phyloP scores from a whole-genome alignment of 2,329 filamentous ascomycete genomes.

The Aureobasidium melanogenum region DNA sequence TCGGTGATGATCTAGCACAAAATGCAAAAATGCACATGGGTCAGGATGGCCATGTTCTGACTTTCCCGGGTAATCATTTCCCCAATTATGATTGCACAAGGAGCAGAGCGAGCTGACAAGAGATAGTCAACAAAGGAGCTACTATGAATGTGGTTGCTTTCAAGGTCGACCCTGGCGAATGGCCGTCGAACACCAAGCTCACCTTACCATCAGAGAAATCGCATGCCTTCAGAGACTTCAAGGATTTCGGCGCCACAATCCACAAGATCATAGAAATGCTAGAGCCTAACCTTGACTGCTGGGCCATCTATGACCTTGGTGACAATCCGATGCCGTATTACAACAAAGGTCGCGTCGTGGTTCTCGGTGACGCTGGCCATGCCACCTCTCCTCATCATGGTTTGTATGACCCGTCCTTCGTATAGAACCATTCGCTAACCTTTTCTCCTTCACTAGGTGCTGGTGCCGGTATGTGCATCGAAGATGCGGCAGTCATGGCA shows the following conservation, averaged over 20 bases:
- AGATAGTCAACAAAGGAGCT: constrained; percentile 19
- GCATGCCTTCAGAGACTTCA: constrained; percentile 20
- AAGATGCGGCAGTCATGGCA: constrained; percentile 22
- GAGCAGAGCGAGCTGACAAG: no score
- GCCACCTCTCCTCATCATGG: constrained; percentile 35
- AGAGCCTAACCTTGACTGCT: constrained; percentile 22
- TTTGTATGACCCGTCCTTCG: background rate
- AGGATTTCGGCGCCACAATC: constrained; percentile 19
- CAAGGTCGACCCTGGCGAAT: constrained; percentile 17
- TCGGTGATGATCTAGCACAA: constrained; percentile 42
- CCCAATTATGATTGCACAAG: no score
- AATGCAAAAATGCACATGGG: constrained; percentile 34
- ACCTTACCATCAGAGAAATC: constrained; percentile 18
- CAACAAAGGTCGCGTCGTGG: constrained; percentile 25
- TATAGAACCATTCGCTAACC: background rate
- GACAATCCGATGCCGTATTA: constrained; percentile 31
- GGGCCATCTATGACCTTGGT: constrained; percentile 32
- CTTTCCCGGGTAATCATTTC: constrained; percentile 36
- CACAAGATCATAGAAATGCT: constrained; percentile 19
- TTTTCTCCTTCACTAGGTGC: constrained; percentile 16
- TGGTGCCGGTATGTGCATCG: constrained; percentile 23
- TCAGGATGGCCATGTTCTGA: constrained; percentile 46
- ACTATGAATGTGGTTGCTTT: constrained; percentile 23
- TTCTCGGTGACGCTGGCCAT: constrained; percentile 34
- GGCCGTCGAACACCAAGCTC: constrained; percentile 19